Base-by-base conservation (phyloP, 1,284 basidiomycete species). In the Trichosporon ovoides region DNA sequence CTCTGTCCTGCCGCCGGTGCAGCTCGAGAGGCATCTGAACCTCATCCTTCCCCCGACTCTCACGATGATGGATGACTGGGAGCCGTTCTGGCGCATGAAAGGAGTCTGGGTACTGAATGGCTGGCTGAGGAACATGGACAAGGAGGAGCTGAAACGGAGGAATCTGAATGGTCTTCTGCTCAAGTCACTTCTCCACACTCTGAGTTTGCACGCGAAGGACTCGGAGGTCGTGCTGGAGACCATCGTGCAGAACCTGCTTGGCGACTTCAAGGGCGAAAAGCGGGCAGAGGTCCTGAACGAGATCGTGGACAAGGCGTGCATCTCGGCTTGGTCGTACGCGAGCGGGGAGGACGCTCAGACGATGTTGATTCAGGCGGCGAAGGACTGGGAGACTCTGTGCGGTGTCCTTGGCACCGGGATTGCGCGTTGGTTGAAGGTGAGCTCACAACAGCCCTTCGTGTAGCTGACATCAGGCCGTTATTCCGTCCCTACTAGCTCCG, bases 1-100 rank as follows among this genome's bases (percentile, higher is more conserved):
- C 28, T 48, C 43, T n/a, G 19, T 37, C 16, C 22, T 20, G 31
- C 9, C 37, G 74, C 24, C 24, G 24, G 19, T 48, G 12, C 43
- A 48, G 24, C 24, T 48, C 2, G 68, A 72, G 46, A 60, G 65
- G 43, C 58, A 68, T 14, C 68, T 78, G 7, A 71, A 69, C 1
- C 33, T 71, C 38, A 63, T 78, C 19, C 60, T 78, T 2, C 77
- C 77, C 4, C 75, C 77, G 2, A 76, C 74, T 0, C 52, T 78
- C 20, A 68, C 69, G 24, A 57, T 78, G 57, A 69, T 78, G 69
- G 77, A 78, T 60, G 77, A 78, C 56, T 78, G 68, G 64, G 74
- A 77, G 28, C 70, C 77, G 0, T 40, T 55, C 1, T 78, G 71
- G 66, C 68, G 77, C 1, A 62, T 62, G 4, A 56, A 60, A 24